phyloP scores from a whole-genome alignment of 2,329 filamentous ascomycete species.

The Trichophyton rubrum region DNA sequence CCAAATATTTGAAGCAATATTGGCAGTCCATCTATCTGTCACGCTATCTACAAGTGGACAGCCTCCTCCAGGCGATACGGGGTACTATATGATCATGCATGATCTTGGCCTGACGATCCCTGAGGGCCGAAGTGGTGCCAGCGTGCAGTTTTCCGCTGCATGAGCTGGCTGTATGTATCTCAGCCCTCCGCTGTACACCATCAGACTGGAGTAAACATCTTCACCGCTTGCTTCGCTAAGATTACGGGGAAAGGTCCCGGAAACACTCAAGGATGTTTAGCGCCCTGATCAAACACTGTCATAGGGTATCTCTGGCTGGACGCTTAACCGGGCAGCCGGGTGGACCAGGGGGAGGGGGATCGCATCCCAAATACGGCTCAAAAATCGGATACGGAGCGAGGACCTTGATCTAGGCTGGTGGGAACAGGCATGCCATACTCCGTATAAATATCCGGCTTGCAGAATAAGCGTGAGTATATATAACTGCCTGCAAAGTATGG shows the following conservation, averaged over 20 bases:
- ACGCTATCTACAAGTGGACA: neutral
- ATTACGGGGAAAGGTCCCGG: neutral
- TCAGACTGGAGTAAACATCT: neutral
- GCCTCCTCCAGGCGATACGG: neutral
- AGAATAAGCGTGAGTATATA: too few relatives aligned
- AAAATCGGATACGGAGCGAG: too few relatives aligned
- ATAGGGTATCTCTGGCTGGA: neutral
- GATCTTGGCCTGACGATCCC: neutral
- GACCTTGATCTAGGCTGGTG: too few relatives aligned
- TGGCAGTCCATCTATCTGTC: neutral
- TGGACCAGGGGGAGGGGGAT: neutral
- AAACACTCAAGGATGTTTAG: neutral
- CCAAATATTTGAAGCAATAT: neutral
- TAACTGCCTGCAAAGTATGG: too few relatives aligned
- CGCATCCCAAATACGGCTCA: too few relatives aligned
- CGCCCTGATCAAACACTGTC: neutral
- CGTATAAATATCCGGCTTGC: too few relatives aligned
- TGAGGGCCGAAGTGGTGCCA: neutral
- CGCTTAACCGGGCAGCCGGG: neutral
- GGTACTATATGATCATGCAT: neutral
- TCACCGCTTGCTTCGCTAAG: neutral
- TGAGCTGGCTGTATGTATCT: neutral
- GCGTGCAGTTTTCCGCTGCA: neutral
- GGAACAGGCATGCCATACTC: too few relatives aligned
- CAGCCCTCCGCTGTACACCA: neutral